Evolutionary conservation across 2,329 filamentous ascomycete genomes (phyloP).

Genomic region (Hypoxylon sp.): DNA sequence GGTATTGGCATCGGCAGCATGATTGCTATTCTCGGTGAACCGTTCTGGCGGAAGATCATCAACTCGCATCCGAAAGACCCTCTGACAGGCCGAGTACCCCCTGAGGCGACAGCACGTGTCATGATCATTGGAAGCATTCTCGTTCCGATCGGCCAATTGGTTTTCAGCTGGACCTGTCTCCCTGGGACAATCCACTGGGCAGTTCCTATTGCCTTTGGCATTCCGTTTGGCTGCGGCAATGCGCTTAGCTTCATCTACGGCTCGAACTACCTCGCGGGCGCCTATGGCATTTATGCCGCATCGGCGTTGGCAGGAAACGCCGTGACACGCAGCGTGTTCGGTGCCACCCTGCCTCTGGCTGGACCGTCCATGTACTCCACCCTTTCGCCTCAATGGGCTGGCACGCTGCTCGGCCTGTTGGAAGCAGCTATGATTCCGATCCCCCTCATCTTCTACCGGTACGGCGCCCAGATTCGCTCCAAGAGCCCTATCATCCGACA

Average conservation of each 20-base stretch:
- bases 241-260: conserved; percentile 86
- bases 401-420: conserved; percentile 80
- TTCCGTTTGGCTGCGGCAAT: conserved; percentile 85
- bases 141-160: conserved; percentile 83
- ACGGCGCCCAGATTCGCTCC: conserved; percentile 67
- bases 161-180: conserved; percentile 90
- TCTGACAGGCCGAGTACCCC: conserved; percentile 78
- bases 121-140: conserved; percentile 84
- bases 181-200: conserved; percentile 85
- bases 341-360: conserved; percentile 83
- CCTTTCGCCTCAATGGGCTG: conserved; percentile 83
- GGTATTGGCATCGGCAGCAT: conserved; percentile 78
- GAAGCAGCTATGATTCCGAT: conserved; percentile 84
- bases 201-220: conserved; percentile 81
- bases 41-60: conserved; percentile 82
- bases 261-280: conserved; percentile 82
- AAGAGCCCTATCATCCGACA: conserved; percentile 65
- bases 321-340: conserved; percentile 79
- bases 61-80: conserved; percentile 82
- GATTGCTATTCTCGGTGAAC: conserved; percentile 74
- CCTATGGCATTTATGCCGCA: conserved; percentile 86
- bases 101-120: conserved; percentile 85
- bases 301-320: conserved; percentile 85
- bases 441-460: conserved; percentile 82
- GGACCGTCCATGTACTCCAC: conserved; percentile 79